These are phyloP conservation scores for Sclerotiophoma versabilis DNA, from an alignment of 2,329 filamentous ascomycete genomes.

Conservation along the genomic window DNA sequence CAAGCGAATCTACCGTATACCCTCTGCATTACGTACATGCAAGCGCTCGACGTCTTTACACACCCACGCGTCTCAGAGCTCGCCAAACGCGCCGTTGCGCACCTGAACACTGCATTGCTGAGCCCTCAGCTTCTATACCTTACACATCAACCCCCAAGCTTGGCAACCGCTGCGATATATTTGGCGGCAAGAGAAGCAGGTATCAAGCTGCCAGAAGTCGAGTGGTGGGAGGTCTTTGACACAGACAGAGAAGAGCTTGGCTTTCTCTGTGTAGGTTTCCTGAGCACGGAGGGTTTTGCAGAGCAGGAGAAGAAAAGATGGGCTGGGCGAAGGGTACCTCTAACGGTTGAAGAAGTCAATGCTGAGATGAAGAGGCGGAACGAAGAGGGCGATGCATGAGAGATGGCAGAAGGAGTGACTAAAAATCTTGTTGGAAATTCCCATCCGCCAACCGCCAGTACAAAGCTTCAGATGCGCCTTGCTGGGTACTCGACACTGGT, in stretches of 20 bases:
- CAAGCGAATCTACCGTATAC: conserved; percentile 87
- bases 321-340: conserved; percentile 59
- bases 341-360: conserved; percentile 66
- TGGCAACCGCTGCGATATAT: conserved; percentile 91
- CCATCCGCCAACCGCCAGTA: too few relatives aligned
- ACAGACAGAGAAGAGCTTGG: conserved; percentile 93
- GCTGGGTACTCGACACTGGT: too few relatives aligned
- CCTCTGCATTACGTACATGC: conserved; percentile 88
- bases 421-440: too few relatives aligned
- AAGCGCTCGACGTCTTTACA: conserved; percentile 76
- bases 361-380: conserved; percentile 64
- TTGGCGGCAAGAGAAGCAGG: conserved; percentile 80
- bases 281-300: conserved; percentile 77
- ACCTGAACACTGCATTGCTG: conserved; percentile 85
- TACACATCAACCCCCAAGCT: conserved; percentile 85
- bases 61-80: conserved; percentile 58
- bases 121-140: conserved; percentile 89
- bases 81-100: conserved; percentile 70
- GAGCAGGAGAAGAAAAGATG: conserved; percentile 65
- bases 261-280: conserved; percentile 86
- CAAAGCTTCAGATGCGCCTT: too few relatives aligned
- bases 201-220: conserved; percentile 78
- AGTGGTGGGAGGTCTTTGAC: conserved; percentile 99
- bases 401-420: too few relatives aligned
- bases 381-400: conserved; percentile 1